Evolutionary conservation across 2,329 filamentous ascomycete genomes (phyloP).

Genomic region (Tolypocladium ophioglossoides): DNA sequence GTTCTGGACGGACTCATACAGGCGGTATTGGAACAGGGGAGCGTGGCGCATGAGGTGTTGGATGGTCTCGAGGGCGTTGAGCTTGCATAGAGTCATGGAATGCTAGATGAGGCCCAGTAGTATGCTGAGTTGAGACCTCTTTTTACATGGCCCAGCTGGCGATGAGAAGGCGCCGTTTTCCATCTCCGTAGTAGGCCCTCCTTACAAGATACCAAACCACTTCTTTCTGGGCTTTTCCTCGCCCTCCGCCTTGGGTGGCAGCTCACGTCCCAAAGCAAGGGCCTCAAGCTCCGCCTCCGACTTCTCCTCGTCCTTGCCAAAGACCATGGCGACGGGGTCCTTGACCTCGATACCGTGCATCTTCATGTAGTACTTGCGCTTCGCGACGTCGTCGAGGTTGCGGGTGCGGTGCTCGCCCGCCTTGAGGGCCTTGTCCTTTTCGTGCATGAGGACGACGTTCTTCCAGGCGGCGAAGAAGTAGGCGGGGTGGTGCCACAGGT

Average conservation of each 20-base stretch:
- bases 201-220: slow-evolving; percentile 74
- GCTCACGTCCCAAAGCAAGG: slow-evolving; percentile 23
- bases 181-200: neutral
- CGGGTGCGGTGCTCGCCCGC: slow-evolving; percentile 62
- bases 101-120: neutral
- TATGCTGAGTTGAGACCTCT: neutral
- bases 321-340: slow-evolving; percentile 39
- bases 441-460: slow-evolving; percentile 67
- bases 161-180: neutral
- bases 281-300: slow-evolving; percentile 26
- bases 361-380: slow-evolving; percentile 75
- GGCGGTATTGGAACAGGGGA: slow-evolving; percentile 63
- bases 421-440: slow-evolving; percentile 56
- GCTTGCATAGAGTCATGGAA: slow-evolving; percentile 33
- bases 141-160: neutral
- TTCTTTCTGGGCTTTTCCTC: slow-evolving; percentile 48
- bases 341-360: slow-evolving; percentile 69
- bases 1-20: slow-evolving; percentile 66
- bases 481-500: slow-evolving; percentile 60
- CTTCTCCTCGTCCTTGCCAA: slow-evolving; percentile 25
- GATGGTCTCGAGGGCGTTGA: slow-evolving; percentile 70
- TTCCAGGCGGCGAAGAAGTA: slow-evolving; percentile 53
- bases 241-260: slow-evolving; percentile 14
- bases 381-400: slow-evolving; percentile 75
- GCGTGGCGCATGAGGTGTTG: slow-evolving; percentile 79